phyloP scores from a whole-genome alignment of 169 alveolate species.

The Eimeria necatrix region DNA sequence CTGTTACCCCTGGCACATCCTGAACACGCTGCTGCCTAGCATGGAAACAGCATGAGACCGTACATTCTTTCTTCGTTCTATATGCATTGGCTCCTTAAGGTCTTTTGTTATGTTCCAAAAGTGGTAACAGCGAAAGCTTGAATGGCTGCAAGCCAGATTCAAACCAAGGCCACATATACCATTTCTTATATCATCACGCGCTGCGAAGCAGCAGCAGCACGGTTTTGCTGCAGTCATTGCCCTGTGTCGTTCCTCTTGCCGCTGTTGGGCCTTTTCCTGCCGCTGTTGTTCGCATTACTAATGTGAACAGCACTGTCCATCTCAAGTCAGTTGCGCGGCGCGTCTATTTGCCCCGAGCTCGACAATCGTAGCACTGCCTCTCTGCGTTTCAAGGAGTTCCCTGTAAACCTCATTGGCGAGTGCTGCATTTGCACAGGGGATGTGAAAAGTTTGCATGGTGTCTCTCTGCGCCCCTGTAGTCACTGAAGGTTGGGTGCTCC shows the following conservation, averaged over 20 bases:
- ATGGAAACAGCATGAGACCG: no score
- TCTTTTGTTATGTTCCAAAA: no score
- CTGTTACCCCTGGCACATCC: no score
- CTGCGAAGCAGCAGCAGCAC: no score
- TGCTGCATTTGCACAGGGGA: slow-evolving; percentile 69
- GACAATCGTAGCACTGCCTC: slow-evolving; percentile 60
- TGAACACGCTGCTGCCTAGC: no score
- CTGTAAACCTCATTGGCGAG: slow-evolving; percentile 59
- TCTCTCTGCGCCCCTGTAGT: slow-evolving; percentile 31
- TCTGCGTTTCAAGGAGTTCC: slow-evolving; percentile 74
- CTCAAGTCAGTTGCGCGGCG: not conserved
- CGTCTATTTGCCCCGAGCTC: slow-evolving; percentile 53
- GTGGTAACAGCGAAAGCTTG: no score
- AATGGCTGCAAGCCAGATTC: no score
- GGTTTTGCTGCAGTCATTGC: not conserved
- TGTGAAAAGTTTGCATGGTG: slow-evolving; percentile 17
- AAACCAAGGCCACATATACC: no score
- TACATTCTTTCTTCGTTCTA: no score
- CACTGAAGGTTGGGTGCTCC: not conserved
- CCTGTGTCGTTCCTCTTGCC: not conserved
- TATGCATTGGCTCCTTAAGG: no score
- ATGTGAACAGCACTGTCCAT: not conserved
- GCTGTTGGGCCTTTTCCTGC: not conserved
- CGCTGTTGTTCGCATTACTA: not conserved
- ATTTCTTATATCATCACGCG: no score